Evolutionary conservation across 192 early-diverging fungal genomes (phyloP), one percentile per base, ranked within the genome.

Genomic region (Coemansia pectinata): DNA sequence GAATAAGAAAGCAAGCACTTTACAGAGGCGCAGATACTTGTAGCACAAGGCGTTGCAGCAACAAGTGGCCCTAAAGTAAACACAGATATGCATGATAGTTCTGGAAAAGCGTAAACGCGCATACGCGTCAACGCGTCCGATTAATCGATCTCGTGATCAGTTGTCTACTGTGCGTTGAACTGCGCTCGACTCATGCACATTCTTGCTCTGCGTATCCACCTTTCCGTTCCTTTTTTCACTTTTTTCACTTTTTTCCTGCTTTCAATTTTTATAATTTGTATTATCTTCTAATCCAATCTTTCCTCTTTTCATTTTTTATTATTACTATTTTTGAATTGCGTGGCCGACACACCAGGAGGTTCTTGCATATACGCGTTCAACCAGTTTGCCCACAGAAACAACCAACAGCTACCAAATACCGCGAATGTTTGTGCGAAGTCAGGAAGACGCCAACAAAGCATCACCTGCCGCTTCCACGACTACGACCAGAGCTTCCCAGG

Each of bases 361-460:
- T 21, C 11, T 69, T 69, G 5, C 39, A 31, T 69, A 42, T 31
- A 66, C 65, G 65, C 65, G 48, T 55, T 55, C 39, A 39, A 8
- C 14, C 11, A 2, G 8, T 36, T 39, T 9, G n/a, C 47, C 47
- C 44, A n/a, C 41, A 27, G 19, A 40, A 48, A 23, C 42, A 31
- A 48, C 63, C 42, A 31, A 48, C 63, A 9, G 17, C 27, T 47
- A 40, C 21, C 8, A 25, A 27, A 4, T 19, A 33, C 9, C 47
- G 27, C 14, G 33, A 33, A 78, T 78, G 76, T 70, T 78, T 73
- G 53, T 63, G 34, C 76, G 67, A 27, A 73, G 53, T 59, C 53
- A 62, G 31, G 73, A 75, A 44, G 57, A 64, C 5, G 44, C 27
- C 36, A 61, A 70, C 33, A 38, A 7, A 39, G 60, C 40, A 19